Evolutionary conservation across 2,329 filamentous ascomycete genomes (phyloP), one percentile per base, ranked within the genome.

Genomic region (Myriosclerotinia curreyana): DNA sequence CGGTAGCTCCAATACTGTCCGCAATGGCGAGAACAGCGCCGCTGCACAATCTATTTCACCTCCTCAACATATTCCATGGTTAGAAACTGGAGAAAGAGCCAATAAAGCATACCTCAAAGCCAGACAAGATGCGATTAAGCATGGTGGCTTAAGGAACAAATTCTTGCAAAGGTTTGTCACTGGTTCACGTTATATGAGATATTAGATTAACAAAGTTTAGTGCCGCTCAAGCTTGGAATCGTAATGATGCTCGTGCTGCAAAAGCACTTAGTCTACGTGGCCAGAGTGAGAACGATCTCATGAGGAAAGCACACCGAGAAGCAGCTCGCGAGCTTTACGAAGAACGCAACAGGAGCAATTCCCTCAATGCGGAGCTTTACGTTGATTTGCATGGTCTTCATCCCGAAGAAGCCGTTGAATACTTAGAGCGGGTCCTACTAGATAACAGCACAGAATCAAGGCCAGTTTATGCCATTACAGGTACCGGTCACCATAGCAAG

Each of bases 341-440:
- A 76, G 90, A 96, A 74, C 91, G 94, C 48, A 97, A 97, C 76
- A 91, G 89, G 76, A 84, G 87, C 73, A 79, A 79, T 66, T 75
- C 77, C 49, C 76, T 77, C 36, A 80, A 79, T 66, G 78, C 78
- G 40, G 95, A 99, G 78, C 86, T 97, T 51, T 99, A 96, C 77
- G 89, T 98, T 62, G 95, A 99, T 77, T 81, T 99, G 40, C 95
- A 99, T 76, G 95, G 95, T n/a, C 84, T 99, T n/a, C 95, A 98
- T 73, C 92, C 95, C 0, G 94, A 98, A 74, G 95, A 99, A 79
- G 95, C 94, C 5, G 92, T 98, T 49, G 91, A 95, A 69, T 98
- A 98, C 72, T 84, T 99, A 5, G 92, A 95, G 76, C 88, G 89
- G 68, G 90, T 96, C 48, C 86, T 99, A 28, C 81, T 93, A 67